phyloP scores from a whole-genome alignment of 805 yeast genomes.

The Priceomyces haplophilus region DNA sequence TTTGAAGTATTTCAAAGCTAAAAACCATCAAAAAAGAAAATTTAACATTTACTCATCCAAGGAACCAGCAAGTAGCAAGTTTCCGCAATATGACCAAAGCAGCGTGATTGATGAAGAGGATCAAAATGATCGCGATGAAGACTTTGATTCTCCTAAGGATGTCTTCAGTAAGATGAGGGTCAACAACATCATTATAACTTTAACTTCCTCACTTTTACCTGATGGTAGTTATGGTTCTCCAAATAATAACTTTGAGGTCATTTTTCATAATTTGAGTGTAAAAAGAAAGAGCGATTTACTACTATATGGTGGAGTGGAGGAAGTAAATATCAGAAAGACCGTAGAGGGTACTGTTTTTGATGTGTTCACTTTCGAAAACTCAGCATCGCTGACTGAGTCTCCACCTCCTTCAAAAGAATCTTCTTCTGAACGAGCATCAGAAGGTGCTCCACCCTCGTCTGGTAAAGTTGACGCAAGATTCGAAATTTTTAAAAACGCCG shows the following conservation, averaged over 20 bases:
- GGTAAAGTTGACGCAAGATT: constrained; percentile 51
- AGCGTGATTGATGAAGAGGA: constrained; percentile 15
- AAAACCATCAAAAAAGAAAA: constrained; percentile 27
- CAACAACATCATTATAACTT: constrained; percentile 34
- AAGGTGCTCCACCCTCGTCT: constrained; percentile 6
- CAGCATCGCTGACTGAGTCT: constrained; percentile 1
- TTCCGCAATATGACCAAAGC: constrained; percentile 24
- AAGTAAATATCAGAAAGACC: constrained; percentile 23
- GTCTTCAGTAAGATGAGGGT: constrained; percentile 41
- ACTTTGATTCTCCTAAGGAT: constrained; percentile 10
- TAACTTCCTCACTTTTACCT: constrained; percentile 44
- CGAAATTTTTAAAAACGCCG: constrained; percentile 37
- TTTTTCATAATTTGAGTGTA: constrained; percentile 29
- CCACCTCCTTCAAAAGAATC: constrained; percentile 2
- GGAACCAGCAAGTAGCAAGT: constrained; percentile 10
- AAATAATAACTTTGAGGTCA: constrained; percentile 22
- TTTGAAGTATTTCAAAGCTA: constrained; percentile 32
- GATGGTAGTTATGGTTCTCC: constrained; percentile 43
- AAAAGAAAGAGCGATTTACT: constrained; percentile 42
- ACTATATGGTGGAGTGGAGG: constrained; percentile 48
- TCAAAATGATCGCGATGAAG: constrained; percentile 8
- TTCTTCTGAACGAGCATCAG: neutral
- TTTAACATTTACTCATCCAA: constrained; percentile 5
- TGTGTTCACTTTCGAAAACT: constrained; percentile 25
- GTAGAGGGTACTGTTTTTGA: constrained; percentile 15